phyloP scores from a whole-genome alignment of 257 asterid species.

The Solanum pinnatisectum region DNA sequence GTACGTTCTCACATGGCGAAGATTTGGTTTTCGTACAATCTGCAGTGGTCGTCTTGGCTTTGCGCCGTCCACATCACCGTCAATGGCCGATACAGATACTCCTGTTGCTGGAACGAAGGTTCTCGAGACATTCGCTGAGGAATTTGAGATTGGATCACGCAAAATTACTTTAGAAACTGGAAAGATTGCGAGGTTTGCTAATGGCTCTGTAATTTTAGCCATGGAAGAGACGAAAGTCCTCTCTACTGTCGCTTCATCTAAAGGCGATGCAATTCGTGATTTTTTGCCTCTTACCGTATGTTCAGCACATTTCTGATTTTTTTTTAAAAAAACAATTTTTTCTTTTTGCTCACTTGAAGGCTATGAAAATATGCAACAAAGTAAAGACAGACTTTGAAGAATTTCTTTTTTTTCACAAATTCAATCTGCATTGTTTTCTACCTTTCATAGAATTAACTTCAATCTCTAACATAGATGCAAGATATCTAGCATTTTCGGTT shows the following conservation, averaged over 20 bases:
- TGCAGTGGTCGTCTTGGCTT: slow-evolving; percentile 53
- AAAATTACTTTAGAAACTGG: slow-evolving; percentile 69
- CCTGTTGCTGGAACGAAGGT: slow-evolving; percentile 40
- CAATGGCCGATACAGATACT: slow-evolving; percentile 29
- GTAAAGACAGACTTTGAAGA: neutral
- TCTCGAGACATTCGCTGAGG: slow-evolving; percentile 73
- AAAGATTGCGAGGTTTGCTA: slow-evolving; percentile 81
- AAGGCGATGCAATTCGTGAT: slow-evolving; percentile 66
- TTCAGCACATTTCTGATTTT: neutral
- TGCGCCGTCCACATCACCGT: slow-evolving; percentile 25
- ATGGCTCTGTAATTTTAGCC: slow-evolving; percentile 75
- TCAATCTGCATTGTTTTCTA: neutral
- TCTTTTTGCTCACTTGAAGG: neutral
- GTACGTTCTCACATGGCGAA: slow-evolving; percentile 44
- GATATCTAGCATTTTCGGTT: neutral
- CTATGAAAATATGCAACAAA: neutral
- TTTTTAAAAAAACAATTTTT: neutral
- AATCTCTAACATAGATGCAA: neutral
- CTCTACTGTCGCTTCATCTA: slow-evolving; percentile 73
- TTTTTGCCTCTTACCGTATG: slow-evolving; percentile 92
- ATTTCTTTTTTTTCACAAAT: neutral
- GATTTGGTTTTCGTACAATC: slow-evolving; percentile 44
- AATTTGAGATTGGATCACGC: slow-evolving; percentile 68
- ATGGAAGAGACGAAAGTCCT: slow-evolving; percentile 90
- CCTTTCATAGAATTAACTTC: neutral